These are phyloP conservation scores for Diaporthe sp. DNA, from an alignment of 2,329 filamentous ascomycete species.

Conservation along the genomic window DNA sequence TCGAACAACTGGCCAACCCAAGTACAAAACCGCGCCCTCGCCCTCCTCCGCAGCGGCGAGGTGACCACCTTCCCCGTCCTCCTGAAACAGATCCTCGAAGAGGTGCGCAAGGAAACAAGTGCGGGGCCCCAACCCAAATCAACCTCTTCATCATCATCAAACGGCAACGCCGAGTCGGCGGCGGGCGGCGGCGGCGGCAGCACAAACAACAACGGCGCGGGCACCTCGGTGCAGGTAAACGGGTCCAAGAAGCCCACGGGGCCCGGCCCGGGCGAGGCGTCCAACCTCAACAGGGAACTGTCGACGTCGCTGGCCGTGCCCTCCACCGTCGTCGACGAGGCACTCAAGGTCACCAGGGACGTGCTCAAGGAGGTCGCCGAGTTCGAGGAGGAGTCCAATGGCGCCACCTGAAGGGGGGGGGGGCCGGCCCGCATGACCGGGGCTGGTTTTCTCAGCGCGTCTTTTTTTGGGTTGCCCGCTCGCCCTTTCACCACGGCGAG, in stretches of 20 bases:
- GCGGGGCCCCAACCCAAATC: slow-evolving; percentile 36
- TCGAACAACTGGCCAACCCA: slow-evolving; percentile 70
- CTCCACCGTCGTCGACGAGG: slow-evolving; percentile 68
- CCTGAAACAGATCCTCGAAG: slow-evolving; percentile 69
- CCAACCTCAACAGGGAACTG: slow-evolving; percentile 38
- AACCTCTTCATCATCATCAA: slow-evolving; percentile 41
- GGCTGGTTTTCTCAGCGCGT: background rate
- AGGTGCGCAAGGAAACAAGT: slow-evolving; percentile 64
- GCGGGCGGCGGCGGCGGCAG: background rate
- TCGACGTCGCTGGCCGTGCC: slow-evolving; percentile 64
- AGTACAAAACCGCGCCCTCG: slow-evolving; percentile 68
- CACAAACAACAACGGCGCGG: slow-evolving; percentile 25
- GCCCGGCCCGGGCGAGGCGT: slow-evolving; percentile 37
- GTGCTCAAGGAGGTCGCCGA: slow-evolving; percentile 63
- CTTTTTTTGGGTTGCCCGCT: background rate
- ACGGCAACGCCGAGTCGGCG: slow-evolving; percentile 38
- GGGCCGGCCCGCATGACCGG: background rate
- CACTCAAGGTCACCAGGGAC: slow-evolving; percentile 68
- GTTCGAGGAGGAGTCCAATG: slow-evolving; percentile 45
- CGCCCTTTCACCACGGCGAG: background rate
- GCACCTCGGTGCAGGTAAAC: slow-evolving; percentile 40
- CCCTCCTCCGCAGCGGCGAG: slow-evolving; percentile 69
- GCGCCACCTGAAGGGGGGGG: slow-evolving; percentile 22
- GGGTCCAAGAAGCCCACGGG: slow-evolving; percentile 40
- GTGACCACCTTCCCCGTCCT: slow-evolving; percentile 70